Base-by-base conservation (phyloP, 768 basidiomycete species). In the Psilocybe cubensis region DNA sequence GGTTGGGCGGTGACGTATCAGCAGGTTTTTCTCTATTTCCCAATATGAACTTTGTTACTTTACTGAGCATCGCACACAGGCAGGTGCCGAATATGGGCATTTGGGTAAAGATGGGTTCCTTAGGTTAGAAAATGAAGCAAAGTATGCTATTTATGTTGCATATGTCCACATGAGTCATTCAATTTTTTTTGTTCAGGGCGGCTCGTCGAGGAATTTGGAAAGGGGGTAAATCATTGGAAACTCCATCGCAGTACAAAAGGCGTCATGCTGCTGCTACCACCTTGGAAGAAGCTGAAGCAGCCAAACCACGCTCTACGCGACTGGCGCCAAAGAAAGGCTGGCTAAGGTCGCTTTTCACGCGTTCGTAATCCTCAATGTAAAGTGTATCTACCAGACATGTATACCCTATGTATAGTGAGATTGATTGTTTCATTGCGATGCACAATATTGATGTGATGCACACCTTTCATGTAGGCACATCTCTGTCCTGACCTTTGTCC, bases 181-280 rank as follows among this genome's bases (percentile, higher is more conserved):
- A 49, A 38, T 43, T 14, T 35, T 25, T 28, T 12, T 2, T 27
- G n/a, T 35, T 3, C 56, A 94, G 92, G 64, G 68, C 72, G 31
- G 81, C 82, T 27, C 82, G 80, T 50, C 74, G 78, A 57, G 94
- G 94, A 0, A 89, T 94, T 80, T 96, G 94, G 94, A 75, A 72
- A 24, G 60, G 80, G 3, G 85, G 85, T 1, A 65, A 63, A 0
- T 63, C 60, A 4, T 74, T 75, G 12, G 94, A 96, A 62, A 84
- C 83, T 7, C 94, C 94, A 0, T 82, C 86, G 0, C 87, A 89
- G 47, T 96, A 91, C 71, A 96, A 97, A 74, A 84, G 84, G 29
- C 79, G 91, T 31, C 71, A 86, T 63, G 80, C 67, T 12, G 38
- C 50, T 20, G 58, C 59, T 23, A 38, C 35, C 10, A 55, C 62